Base-by-base conservation (phyloP, 805 yeast genomes). In the Candida saitoana region DNA sequence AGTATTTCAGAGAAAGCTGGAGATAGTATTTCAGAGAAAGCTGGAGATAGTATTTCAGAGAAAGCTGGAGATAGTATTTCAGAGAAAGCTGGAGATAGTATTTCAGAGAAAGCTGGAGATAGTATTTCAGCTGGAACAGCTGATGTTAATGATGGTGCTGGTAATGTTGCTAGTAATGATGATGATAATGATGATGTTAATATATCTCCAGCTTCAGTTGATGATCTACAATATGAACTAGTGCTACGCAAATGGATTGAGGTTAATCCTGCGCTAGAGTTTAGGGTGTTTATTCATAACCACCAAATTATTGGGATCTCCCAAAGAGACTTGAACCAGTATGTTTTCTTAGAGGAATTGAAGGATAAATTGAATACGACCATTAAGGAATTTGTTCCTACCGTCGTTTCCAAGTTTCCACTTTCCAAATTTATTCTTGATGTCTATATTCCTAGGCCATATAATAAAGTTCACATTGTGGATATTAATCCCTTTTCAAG, bases 191-290 rank as follows among this genome's bases (percentile, higher is more conserved):
- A 18, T 6, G 22, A 36, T 15, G 65, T 56, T 9, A 51, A 53
- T 3, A 50, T 51, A 8, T 18, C 38, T 5, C 41, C 48, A 0
- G 31, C 18, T 1, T 20, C 30, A n/a, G 22, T 20, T 17, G 20
- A n/a, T 9, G 8, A n/a, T 6, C 50, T 71, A 4, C 65, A 64
- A 14, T 77, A 71, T 45, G 95, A 87, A 51, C 63, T 93, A 25
- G 84, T 91, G 2, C 59, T 93, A 33, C 74, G 95, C 34, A 77
- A 88, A 60, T 93, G 97, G 98, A 71, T 78, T 34, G 79, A 73
- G 16, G 65, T 91, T 33, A 88, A 87, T 49, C 97, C 98, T 0
- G 87, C 98, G 0, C 66, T 89, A 52, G 99, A 93, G 59, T 93
- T 93, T 57, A 72, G 99, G 44, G 79, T 90, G 24, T 93, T 89